Evolutionary conservation across 257 asterid species (phyloP).

Genomic region (Nicotiana sylvestris): DNA sequence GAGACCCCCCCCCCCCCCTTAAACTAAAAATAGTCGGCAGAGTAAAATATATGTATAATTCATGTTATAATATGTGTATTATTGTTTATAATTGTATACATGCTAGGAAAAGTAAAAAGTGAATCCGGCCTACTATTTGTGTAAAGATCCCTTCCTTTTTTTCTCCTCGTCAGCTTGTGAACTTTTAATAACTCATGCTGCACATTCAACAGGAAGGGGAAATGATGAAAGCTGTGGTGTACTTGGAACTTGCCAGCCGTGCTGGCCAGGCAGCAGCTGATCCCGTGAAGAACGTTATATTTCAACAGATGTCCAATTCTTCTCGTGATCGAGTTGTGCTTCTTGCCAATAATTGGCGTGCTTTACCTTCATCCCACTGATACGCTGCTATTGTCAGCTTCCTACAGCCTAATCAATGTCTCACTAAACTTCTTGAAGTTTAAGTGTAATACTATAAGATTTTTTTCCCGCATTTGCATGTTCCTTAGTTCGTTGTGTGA

Average conservation of each 20-base stretch:
- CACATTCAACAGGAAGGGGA: slow-evolving; percentile 67
- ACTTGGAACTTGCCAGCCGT: slow-evolving; percentile 79
- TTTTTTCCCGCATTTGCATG: too few relatives aligned
- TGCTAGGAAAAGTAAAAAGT: too few relatives aligned
- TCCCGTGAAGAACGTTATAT: slow-evolving; percentile 56
- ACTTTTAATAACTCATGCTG: background rate
- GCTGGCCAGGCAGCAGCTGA: slow-evolving; percentile 75
- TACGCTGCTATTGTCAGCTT: background rate
- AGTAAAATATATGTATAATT: too few relatives aligned
- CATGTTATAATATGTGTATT: too few relatives aligned
- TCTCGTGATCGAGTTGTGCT: slow-evolving; percentile 56
- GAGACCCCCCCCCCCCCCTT: background rate
- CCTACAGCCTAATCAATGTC: background rate
- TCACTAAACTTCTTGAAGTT: background rate
- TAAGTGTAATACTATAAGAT: background rate
- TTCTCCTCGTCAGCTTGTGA: background rate
- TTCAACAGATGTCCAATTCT: slow-evolving; percentile 54
- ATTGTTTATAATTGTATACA: too few relatives aligned
- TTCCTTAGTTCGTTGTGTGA: too few relatives aligned
- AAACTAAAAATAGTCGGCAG: too few relatives aligned
- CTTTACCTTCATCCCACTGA: slow-evolving; percentile 41
- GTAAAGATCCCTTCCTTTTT: background rate
- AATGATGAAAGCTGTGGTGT: slow-evolving; percentile 87
- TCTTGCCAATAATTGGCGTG: slow-evolving; percentile 56
- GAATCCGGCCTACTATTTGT: too few relatives aligned